A percentile compares a stretch with the other conserved stretches of the same genome.
phyloP scores from a whole-genome alignment of 179 eudicot species.

The Nepenthes alata region DNA sequence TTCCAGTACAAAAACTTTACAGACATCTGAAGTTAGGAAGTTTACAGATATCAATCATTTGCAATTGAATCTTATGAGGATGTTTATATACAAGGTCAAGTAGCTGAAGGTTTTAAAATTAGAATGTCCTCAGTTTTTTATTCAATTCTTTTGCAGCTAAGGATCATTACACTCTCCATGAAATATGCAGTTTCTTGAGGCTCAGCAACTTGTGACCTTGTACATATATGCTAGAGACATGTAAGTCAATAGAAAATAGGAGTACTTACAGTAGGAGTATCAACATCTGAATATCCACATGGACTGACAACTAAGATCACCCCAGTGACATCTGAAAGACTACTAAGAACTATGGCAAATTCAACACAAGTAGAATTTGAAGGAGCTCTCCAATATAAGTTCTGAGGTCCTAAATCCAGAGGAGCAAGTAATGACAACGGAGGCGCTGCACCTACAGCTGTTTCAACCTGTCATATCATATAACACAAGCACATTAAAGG shows the following conservation, averaged over 20 bases:
- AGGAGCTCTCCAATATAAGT: constrained; percentile 88
- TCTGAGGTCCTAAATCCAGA: constrained; percentile 50
- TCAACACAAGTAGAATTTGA: constrained; percentile 52
- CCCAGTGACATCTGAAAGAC: constrained; percentile 74
- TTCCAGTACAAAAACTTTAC: too few relatives aligned
- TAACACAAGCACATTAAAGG: constrained; percentile 9
- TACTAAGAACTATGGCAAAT: constrained; percentile 61
- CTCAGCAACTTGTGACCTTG: background rate
- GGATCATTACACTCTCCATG: too few relatives aligned
- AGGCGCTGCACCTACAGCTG: constrained; percentile 82
- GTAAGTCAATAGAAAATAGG: too few relatives aligned
- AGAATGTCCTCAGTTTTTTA: too few relatives aligned
- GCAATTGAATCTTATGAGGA: too few relatives aligned
- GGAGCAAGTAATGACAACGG: constrained; percentile 74
- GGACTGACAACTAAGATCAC: constrained; percentile 70
- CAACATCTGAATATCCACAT: constrained; percentile 82
- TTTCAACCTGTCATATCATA: constrained; percentile 46
- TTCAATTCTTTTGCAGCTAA: too few relatives aligned
- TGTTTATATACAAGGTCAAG: too few relatives aligned
- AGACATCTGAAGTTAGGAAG: too few relatives aligned
- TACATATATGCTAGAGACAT: too few relatives aligned
- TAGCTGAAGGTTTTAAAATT: too few relatives aligned
- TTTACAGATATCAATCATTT: too few relatives aligned
- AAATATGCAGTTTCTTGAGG: too few relatives aligned
- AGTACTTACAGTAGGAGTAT: constrained; percentile 72